phyloP scores from a whole-genome alignment of 1,139 yeast genomes.

The Suhomyces choctaworum region DNA sequence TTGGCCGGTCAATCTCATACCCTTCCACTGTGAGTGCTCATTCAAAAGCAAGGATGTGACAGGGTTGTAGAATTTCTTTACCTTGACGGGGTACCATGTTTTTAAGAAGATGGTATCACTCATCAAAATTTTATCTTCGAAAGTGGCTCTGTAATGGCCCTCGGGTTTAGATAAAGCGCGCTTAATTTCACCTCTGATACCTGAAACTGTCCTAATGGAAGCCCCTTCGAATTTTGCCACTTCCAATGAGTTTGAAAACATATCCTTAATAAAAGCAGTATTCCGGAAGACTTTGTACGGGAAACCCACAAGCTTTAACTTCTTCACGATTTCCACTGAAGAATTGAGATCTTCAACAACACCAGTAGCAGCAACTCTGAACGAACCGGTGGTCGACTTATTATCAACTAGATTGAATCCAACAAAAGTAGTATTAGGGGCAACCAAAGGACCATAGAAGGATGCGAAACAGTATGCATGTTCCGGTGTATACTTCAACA shows the following conservation, averaged over 20 bases:
- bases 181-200: constrained; percentile 96
- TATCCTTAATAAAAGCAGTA: constrained; percentile 95
- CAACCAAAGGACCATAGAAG: constrained; percentile 94
- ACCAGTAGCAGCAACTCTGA: constrained; percentile 98
- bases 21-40: constrained; percentile 87
- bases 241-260: constrained; percentile 90
- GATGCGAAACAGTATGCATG: constrained; percentile 97
- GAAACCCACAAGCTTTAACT: constrained; percentile 90
- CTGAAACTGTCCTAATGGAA: constrained; percentile 91
- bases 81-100: constrained; percentile 95
- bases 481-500: constrained; percentile 98
- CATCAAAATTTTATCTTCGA: constrained; percentile 91
- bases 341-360: constrained; percentile 91
- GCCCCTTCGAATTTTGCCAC: constrained; percentile 99
- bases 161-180: constrained; percentile 93
- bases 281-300: constrained; percentile 93
- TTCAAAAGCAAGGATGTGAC: constrained; percentile 82
- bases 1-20: constrained; percentile 93
- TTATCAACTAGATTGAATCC: constrained; percentile 89
- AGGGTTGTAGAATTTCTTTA: constrained; percentile 91
- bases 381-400: constrained; percentile 81
- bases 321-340: constrained; percentile 89
- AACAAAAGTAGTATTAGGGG: constrained; percentile 97
- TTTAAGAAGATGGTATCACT: constrained; percentile 86
- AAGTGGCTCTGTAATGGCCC: constrained; percentile 97